These are phyloP conservation scores for Penicillium sp. DNA, from an alignment of 2,329 filamentous ascomycete genomes.

Conservation along the genomic window DNA sequence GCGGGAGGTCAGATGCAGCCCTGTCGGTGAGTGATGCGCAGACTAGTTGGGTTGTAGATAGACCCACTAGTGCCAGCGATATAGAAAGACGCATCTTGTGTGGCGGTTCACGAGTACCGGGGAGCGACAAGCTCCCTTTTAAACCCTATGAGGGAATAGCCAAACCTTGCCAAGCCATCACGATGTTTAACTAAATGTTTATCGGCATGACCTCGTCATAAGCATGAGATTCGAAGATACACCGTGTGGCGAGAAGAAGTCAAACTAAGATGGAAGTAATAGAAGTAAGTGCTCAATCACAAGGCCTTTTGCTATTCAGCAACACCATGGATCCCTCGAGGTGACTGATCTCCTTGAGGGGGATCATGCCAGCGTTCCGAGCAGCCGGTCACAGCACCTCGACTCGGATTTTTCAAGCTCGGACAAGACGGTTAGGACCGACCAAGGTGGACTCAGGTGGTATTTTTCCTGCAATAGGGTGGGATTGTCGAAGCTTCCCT, in stretches of 20 bases:
- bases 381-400: neutral
- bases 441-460: neutral
- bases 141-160: neutral
- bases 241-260: neutral
- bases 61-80: slow-evolving; percentile 5
- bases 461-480: neutral
- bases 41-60: slow-evolving; percentile 3
- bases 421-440: neutral
- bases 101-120: neutral
- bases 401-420: neutral
- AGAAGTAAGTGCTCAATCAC: neutral
- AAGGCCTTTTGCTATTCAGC: neutral
- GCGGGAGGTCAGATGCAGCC: slow-evolving; percentile 28
- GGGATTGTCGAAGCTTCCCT: neutral
- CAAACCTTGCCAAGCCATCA: neutral
- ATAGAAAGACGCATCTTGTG: slow-evolving; percentile 4
- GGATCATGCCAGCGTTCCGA: slow-evolving; percentile 3
- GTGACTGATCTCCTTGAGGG: neutral
- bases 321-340: neutral
- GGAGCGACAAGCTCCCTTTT: neutral
- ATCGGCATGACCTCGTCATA: slow-evolving; percentile 7
- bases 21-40: slow-evolving; percentile 1
- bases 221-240: neutral
- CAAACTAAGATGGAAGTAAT: neutral
- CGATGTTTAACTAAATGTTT: neutral